Base-by-base conservation (phyloP, 2,329 filamentous ascomycete genomes). In the Aspergillus tubingensis region DNA sequence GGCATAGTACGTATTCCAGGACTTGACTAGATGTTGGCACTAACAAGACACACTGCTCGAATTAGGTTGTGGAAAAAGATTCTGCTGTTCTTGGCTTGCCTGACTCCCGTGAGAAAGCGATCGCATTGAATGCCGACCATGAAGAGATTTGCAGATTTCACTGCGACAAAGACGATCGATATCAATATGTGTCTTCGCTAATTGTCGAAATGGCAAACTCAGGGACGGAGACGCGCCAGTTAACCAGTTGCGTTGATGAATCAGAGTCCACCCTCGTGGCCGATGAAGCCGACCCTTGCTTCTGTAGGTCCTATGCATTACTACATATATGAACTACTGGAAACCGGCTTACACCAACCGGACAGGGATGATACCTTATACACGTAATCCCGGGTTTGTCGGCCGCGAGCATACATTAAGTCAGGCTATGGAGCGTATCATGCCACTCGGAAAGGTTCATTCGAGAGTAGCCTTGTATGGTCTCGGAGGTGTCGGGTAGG, bases 61-160 rank as follows among this genome's bases (percentile, higher is more conserved):
- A 17, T 23, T 39, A 67, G 67, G 62, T 69, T 41, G 66, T 68
- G 8, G 65, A 67, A 38, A 62, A 64, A 30, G 60, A 62, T n/a
- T 67, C 65, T 2, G 66, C 66, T 11, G 63, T 59, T 13, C 58
- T 69, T 6, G 65, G 62, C 15, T 61, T 68, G 13, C 58, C 66
- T 19, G 64, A 64, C 19, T 55, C 57, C 5, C 57, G 65, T 17
- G 68, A 69, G 55, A 65, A 53, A 27, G 47, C 59, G 13, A 50
- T 69, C 25, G 56, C 63, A 3, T 15, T 69, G 8, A 58, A 62
- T 38, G 64, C 59, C n/a, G 58, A 69, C 39, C 67, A 68, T 44
- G 56, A 63, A 39, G 60, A 50, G 36, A 59, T 69, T 11, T 70
- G 68, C 51, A 66, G 58, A 38, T 70, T 66, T 47, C 27, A 54